Evolutionary conservation across 805 yeast species (phyloP).

Genomic region (Cyberlindnera maritima): DNA sequence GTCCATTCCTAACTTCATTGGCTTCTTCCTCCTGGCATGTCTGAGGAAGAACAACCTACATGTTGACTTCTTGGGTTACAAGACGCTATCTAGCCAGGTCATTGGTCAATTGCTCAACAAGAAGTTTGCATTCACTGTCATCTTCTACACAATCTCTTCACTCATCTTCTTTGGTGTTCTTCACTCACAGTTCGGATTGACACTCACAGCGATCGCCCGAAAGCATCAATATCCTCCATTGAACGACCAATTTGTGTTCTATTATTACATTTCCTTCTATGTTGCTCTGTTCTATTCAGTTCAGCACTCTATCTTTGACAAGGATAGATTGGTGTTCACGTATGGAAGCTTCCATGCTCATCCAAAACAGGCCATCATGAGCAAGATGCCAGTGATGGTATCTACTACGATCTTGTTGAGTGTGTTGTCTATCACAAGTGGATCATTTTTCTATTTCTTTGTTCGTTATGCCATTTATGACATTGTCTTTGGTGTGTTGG

Average conservation of each 20-base stretch:
- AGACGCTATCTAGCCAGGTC: slow-evolving; percentile 28
- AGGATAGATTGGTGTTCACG: slow-evolving; percentile 49
- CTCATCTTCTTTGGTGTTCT: slow-evolving; percentile 25
- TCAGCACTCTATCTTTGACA: slow-evolving; percentile 51
- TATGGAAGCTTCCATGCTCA: slow-evolving; percentile 37
- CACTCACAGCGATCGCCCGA: slow-evolving; percentile 31
- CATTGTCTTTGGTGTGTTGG: slow-evolving; percentile 31
- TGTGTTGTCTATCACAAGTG: slow-evolving; percentile 26
- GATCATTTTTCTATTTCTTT: slow-evolving; percentile 41
- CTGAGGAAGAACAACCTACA: slow-evolving; percentile 40
- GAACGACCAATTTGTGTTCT: slow-evolving; percentile 45
- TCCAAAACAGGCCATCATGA: slow-evolving; percentile 34
- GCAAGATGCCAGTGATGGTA: slow-evolving; percentile 31
- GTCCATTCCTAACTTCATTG: slow-evolving; percentile 27
- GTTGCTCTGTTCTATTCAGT: slow-evolving; percentile 45
- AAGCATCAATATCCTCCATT: slow-evolving; percentile 40
- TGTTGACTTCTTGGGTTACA: slow-evolving; percentile 34
- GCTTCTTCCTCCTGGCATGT: slow-evolving; percentile 33
- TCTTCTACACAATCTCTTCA: slow-evolving; percentile 24
- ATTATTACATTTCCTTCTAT: slow-evolving; percentile 43
- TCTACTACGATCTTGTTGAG: slow-evolving; percentile 39
- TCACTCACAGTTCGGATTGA: slow-evolving; percentile 23
- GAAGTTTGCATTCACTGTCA: slow-evolving; percentile 25
- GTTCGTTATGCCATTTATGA: slow-evolving; percentile 42
- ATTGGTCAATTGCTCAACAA: slow-evolving; percentile 25